These are phyloP conservation scores for Tetracentron sinense DNA, from an alignment of 164 flowering plant genomes.

Conservation along the genomic window DNA sequence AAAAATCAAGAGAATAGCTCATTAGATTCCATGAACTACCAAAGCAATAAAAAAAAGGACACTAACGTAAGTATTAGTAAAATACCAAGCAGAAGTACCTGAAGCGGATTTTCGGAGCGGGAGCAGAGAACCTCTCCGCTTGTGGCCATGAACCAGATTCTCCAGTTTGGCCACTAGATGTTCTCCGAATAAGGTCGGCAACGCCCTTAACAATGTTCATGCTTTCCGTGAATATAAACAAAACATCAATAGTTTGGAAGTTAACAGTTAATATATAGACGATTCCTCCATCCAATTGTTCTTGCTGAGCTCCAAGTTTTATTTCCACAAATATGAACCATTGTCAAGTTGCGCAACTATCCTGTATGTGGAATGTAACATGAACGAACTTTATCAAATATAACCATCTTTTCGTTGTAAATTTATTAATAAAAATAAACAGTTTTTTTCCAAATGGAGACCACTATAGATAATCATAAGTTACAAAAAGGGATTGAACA, in stretches of 20 bases:
- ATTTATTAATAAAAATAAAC: background rate
- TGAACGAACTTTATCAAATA: background rate
- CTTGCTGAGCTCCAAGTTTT: conserved; percentile 10
- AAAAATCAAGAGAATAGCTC: background rate
- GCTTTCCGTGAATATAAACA: conserved; percentile 22
- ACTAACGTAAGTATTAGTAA: background rate
- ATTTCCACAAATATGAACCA: conserved; percentile 1
- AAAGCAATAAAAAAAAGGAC: no score
- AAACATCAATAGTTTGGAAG: conserved; percentile 17
- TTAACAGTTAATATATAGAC: background rate
- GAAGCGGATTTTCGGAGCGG: conserved; percentile 62
- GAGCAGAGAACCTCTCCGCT: conserved; percentile 51
- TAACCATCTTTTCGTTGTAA: background rate
- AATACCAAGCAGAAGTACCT: conserved; percentile 39
- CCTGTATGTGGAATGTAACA: conserved; percentile 2
- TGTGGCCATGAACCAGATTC: conserved; percentile 43
- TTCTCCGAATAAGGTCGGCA: conserved; percentile 86
- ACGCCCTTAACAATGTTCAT: conserved; percentile 98
- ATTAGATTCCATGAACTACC: background rate
- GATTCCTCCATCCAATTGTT: conserved; percentile 12
- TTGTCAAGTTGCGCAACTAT: background rate
- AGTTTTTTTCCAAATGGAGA: background rate
- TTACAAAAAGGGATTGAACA: background rate
- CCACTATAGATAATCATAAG: background rate
- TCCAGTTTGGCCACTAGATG: conserved; percentile 60